Base-by-base conservation (phyloP, 129 eudicot genomes). In the Arctium minus region DNA sequence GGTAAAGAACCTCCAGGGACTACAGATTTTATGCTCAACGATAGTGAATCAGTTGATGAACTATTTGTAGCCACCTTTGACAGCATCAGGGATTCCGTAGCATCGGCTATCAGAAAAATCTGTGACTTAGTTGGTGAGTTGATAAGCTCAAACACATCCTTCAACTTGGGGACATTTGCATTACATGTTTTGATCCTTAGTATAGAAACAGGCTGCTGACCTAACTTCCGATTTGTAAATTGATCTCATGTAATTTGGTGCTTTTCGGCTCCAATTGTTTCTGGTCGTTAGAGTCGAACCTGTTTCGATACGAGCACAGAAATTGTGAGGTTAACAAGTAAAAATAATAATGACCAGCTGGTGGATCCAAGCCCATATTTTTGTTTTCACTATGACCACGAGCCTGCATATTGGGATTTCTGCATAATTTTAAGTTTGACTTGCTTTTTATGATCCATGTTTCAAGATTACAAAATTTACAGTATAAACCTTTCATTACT, bases 51-150 rank as follows among this genome's bases (percentile, higher is more conserved):
- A 73, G 88, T 96, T 83, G 94, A 90, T 82, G 99, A 96, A 91
- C 94, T 96, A 30, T 96, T 96, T 81, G 94, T 88, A 69, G 97
- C 99, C 65, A 96, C 98, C 37, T 86, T 96, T 86, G 97, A 92
- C 81, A 87, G 89, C 90, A 87, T 96, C 56, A 91, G 92, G 77
- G 93, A 87, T 85, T 80, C 92, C 72, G 87, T 90, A 60, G 86
- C 91, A 53, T 90, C 86, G 86, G 92, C 91, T 82, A 93, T 92
- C 76, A 86, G 86, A 82, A 90, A 84, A 82, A 86, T 83, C 27
- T 87, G 96, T 36, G 98, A 90, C 48, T 89, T 96, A 37, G 82
- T 85, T 70, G 99, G 99, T 91, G 70, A 89, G 98, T 84, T 46
- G 4, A 56, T 77, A 22, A 72, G 62, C 82, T 76, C 70, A 5